phyloP scores from a whole-genome alignment of 345 rosid genomes.

The Garcia nutans region DNA sequence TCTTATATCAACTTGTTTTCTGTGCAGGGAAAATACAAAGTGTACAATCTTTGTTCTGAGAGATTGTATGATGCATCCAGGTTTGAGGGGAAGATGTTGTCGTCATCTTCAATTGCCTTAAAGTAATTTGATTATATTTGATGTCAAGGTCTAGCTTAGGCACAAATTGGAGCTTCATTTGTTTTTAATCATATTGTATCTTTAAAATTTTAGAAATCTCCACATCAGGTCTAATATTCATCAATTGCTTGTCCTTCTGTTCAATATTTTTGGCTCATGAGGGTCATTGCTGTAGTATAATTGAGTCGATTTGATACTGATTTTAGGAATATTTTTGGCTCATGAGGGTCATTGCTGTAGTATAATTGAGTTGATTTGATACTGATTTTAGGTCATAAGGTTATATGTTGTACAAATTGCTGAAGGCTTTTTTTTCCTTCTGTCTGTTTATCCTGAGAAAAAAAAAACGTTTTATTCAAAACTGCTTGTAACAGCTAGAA shows the following conservation, averaged over 20 bases:
- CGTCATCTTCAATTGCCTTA: constrained; percentile 5
- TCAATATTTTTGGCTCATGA: not conserved
- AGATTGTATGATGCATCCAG: constrained; percentile 31
- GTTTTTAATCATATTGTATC: not conserved
- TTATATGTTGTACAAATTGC: not conserved
- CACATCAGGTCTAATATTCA: not conserved
- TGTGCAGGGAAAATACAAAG: constrained; percentile 37
- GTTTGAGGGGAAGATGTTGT: constrained; percentile 33
- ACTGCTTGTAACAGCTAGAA: not conserved
- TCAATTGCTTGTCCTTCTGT: not conserved
- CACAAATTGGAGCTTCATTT: not conserved
- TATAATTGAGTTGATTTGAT: not conserved
- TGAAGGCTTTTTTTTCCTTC: not conserved
- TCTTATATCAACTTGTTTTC: constrained; percentile 15
- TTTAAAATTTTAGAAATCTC: not conserved
- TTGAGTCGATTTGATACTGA: not conserved
- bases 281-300: not conserved
- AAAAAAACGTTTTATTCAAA: not conserved
- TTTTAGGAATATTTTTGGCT: too few relatives aligned
- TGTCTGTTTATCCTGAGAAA: not conserved
- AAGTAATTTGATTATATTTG: constrained; percentile 5
- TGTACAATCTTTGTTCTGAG: constrained; percentile 36
- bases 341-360: not conserved
- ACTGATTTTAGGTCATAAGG: not conserved
- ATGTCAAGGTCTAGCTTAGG: not conserved